These are phyloP conservation scores for Fraxinus americana DNA, from an alignment of 257 asterid species.

Conservation along the genomic window DNA sequence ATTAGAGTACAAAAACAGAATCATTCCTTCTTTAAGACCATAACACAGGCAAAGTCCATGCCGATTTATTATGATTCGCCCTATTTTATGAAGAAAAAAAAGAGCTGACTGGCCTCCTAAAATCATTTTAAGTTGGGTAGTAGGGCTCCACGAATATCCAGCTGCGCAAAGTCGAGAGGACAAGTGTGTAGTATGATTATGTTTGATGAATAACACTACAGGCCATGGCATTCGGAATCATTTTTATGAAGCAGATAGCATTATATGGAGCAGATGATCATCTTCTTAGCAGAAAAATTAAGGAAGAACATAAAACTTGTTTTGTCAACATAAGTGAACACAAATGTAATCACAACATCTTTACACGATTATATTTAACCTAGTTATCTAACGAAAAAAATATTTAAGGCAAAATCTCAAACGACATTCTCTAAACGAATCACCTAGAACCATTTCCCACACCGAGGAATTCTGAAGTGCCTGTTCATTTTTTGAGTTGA, in stretches of 20 bases:
- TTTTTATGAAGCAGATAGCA: not conserved
- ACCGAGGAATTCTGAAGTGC: not conserved
- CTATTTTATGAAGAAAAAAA: no score
- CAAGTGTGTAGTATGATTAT: not conserved
- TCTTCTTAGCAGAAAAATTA: not conserved
- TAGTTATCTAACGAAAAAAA: not conserved
- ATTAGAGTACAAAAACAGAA: not conserved
- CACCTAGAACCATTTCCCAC: not conserved
- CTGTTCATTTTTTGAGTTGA: not conserved
- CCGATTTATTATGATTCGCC: not conserved
- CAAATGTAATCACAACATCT: not conserved
- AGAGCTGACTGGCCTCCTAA: not conserved
- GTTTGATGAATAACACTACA: no score
- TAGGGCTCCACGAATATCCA: no score
- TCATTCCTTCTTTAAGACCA: not conserved
- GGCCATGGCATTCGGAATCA: no score
- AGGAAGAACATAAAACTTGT: not conserved
- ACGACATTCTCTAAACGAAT: not conserved
- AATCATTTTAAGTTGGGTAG: no score
- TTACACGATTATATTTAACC: not conserved
- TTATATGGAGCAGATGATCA: not conserved
- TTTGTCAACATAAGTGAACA: not conserved
- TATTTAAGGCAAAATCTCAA: not conserved
- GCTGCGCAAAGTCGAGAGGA: not conserved
- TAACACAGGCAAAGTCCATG: not conserved